Evolutionary conservation across 2,329 filamentous ascomycete species (phyloP), one percentile per base, ranked within the genome.

Genomic region (Xylaria sp.): DNA sequence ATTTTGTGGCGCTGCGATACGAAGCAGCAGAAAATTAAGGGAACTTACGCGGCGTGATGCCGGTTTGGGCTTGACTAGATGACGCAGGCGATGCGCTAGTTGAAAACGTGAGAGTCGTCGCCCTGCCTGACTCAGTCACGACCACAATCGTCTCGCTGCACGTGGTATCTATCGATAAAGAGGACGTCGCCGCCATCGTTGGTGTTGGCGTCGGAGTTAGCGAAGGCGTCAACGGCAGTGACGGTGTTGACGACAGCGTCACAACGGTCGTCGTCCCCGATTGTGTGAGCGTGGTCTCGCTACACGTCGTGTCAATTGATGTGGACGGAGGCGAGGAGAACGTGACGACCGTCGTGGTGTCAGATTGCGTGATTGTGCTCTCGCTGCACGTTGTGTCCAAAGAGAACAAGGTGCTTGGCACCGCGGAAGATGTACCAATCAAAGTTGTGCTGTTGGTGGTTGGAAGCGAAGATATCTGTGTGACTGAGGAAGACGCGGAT

Each of bases 321-420:
- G 61, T 19, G 6, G 61, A 8, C 12, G n/a, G 14, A 17, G 45
- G 30, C 12, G 65, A 61, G 12, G 68, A 59, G 9, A 66, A 53
- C 6, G 70, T 69, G 17, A 72, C 24, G 14, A 71, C 63, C 1
- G 67, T 69, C 30, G 55, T 70, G 9, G 67, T 69, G 12, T 61
- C 69, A 36, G 72, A 65, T 27, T 65, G 42, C 36, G 67, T 71
- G 42, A 72, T 60, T 24, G 67, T 73, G 17, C 69, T 71, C 65
- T 73, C 70, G 50, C 56, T 70, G 39, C 69, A 71, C 2, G 71
- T 72, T 34, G 71, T 72, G 30, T 72, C 71, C 58, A 50, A 69
- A 24, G 64, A 62, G 21, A 68, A 66, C 4, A 58, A 50, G 7
- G 65, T 69, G 57, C 59, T 66, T 30, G 60, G n/a, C 54, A 56